Conservation (phyloP, 2,329 filamentous ascomycete genomes). For the Paracoccidioides brasiliensis region DNA sequence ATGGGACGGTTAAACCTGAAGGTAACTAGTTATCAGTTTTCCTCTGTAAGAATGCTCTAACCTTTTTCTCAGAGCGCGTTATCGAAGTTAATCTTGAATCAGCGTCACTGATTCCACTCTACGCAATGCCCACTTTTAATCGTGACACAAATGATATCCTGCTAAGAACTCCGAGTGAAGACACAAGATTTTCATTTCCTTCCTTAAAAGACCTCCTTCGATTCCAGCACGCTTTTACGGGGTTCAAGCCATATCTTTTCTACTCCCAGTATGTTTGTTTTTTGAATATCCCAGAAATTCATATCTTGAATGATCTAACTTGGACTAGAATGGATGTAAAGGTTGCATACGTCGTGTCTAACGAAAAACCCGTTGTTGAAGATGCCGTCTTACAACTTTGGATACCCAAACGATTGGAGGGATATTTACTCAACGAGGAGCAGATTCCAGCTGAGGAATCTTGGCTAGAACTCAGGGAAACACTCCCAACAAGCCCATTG, state of each 20-base stretch:
- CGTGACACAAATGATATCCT: background rate
- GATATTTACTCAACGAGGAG: background rate
- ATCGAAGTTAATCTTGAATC: slow-evolving; percentile 1
- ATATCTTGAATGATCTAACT: background rate
- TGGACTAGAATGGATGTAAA: background rate
- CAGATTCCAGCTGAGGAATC: background rate
- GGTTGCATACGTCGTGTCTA: background rate
- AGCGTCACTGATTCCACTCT: background rate
- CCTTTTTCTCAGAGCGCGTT: background rate
- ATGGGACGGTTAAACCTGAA: background rate
- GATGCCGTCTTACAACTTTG: slow-evolving; percentile 2
- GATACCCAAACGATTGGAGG: slow-evolving; percentile 1
- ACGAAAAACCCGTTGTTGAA: background rate
- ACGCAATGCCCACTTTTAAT: slow-evolving; percentile 2
- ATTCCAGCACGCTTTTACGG: slow-evolving; percentile 3
- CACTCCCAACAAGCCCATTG: background rate
- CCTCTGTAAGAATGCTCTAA: background rate
- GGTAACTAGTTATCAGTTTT: background rate
- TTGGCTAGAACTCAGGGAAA: background rate
- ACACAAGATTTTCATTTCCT: slow-evolving; percentile 1
- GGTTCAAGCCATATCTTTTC: background rate
- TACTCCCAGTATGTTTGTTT: background rate
- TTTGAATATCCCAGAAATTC: background rate
- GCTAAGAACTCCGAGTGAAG: background rate
- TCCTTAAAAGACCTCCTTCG: slow-evolving; percentile 2